Percentiles rank a stretch among this genome's conserved stretches.
Conservation (phyloP, 2,329 filamentous ascomycete genomes). For the Pseudonectria foliicola region DNA sequence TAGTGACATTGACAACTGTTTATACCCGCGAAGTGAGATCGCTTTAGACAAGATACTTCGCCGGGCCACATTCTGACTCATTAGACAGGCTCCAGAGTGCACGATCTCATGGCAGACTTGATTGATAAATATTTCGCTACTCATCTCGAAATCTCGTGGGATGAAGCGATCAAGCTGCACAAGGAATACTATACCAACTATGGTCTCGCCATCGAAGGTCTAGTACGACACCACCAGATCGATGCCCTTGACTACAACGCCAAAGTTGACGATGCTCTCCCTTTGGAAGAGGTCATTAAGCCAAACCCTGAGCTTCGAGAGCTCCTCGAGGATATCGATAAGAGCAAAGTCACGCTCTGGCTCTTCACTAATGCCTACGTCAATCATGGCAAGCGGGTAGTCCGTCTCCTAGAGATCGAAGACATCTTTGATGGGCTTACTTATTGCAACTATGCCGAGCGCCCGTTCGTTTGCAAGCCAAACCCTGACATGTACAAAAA, state of each 20-base stretch:
- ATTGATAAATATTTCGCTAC: slow-evolving; percentile 60
- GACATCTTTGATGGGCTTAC: slow-evolving; percentile 93
- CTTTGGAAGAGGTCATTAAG: slow-evolving; percentile 76
- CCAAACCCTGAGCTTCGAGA: slow-evolving; percentile 67
- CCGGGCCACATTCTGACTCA: slow-evolving; percentile 3
- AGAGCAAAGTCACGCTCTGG: slow-evolving; percentile 78
- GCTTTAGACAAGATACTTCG: background rate
- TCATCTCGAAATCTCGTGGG: slow-evolving; percentile 65
- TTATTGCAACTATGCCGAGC: slow-evolving; percentile 77
- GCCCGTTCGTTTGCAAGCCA: slow-evolving; percentile 81
- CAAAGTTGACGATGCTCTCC: slow-evolving; percentile 90
- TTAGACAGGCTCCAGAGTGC: slow-evolving; percentile 63
- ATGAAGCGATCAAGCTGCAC: slow-evolving; percentile 82
- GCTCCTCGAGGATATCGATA: slow-evolving; percentile 77
- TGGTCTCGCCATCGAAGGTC: slow-evolving; percentile 91
- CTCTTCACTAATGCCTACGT: slow-evolving; percentile 95
- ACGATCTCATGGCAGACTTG: slow-evolving; percentile 79
- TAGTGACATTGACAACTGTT: slow-evolving; percentile 95
- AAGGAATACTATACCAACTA: slow-evolving; percentile 92
- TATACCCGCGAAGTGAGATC: slow-evolving; percentile 74
- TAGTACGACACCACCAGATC: slow-evolving; percentile 90
- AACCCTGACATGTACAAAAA: slow-evolving; percentile 75
- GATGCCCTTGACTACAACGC: slow-evolving; percentile 91
- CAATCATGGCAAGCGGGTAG: slow-evolving; percentile 76
- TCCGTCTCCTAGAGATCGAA: slow-evolving; percentile 72